Conservation (phyloP, 805 yeast species). For the Barnettozyma populi region DNA sequence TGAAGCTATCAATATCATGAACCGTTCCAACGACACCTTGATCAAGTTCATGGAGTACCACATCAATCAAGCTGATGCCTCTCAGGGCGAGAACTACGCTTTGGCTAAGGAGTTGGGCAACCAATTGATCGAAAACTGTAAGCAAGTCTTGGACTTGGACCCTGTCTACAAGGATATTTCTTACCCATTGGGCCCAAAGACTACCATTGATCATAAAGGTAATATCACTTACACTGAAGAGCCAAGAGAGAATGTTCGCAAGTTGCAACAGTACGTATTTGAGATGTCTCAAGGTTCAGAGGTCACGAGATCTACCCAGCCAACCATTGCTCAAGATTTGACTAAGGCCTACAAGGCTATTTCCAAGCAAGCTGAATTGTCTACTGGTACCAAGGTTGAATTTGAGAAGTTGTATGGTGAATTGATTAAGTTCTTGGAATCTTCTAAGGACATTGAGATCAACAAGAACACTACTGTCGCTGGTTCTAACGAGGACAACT, state of each 20-base stretch:
- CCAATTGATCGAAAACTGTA: conserved; percentile 93
- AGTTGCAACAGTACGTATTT: conserved; percentile 89
- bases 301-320: conserved; percentile 63
- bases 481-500: conserved; percentile 44
- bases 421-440: conserved; percentile 61
- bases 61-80: conserved; percentile 53
- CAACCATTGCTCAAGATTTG: conserved; percentile 80
- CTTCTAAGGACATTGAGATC: conserved; percentile 66
- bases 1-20: conserved; percentile 96
- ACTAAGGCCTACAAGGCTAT: conserved; percentile 78
- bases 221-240: conserved; percentile 78
- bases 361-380: conserved; percentile 58
- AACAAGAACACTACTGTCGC: conserved; percentile 54
- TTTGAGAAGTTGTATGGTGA: conserved; percentile 68
- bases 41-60: conserved; percentile 95
- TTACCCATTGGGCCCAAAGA: conserved; percentile 92
- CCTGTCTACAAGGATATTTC: conserved; percentile 96
- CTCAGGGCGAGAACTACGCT: conserved; percentile 87
- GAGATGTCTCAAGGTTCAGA: conserved; percentile 96
- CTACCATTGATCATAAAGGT: conserved; percentile 84
- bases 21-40: conserved; percentile 89
- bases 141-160: conserved; percentile 68
- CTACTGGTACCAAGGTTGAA: conserved; percentile 62
- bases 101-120: conserved; percentile 87
- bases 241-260: conserved; percentile 86